These are phyloP conservation scores for Aegilops bicornis DNA, from an alignment of 176 grass and related monocot species.

Conservation along the genomic window DNA sequence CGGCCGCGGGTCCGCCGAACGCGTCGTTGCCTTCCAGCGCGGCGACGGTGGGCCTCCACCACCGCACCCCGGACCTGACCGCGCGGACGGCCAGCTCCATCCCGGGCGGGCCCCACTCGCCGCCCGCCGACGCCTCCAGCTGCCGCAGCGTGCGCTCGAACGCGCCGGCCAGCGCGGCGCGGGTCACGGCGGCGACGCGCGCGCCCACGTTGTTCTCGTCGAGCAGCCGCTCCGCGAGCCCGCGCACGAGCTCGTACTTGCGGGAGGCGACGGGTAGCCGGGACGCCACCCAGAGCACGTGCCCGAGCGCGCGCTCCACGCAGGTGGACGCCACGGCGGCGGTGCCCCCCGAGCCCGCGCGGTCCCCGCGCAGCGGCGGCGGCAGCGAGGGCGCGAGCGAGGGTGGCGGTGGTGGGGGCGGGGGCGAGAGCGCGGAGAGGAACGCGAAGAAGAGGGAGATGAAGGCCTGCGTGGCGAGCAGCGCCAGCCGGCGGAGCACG, in stretches of 20 bases:
- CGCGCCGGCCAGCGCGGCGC: conserved; percentile 41
- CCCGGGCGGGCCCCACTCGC: background rate
- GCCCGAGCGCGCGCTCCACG: conserved; percentile 63
- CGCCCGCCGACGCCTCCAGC: conserved; percentile 46
- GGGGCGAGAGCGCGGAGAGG: conserved; percentile 41
- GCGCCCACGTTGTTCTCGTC: conserved; percentile 50
- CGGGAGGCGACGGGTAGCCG: conserved; percentile 74
- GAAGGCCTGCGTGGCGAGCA: conserved; percentile 39
- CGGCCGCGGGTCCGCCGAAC: conserved; percentile 39
- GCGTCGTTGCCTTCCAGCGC: conserved; percentile 25
- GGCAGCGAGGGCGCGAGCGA: conserved; percentile 16
- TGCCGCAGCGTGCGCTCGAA: conserved; percentile 55
- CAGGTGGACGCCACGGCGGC: conserved; percentile 7
- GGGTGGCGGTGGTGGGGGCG: background rate
- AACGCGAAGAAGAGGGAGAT: conserved; percentile 46
- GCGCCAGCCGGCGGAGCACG: conserved; percentile 47
- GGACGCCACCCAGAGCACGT: conserved; percentile 61
- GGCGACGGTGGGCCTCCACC: conserved; percentile 38
- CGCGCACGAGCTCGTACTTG: conserved; percentile 73
- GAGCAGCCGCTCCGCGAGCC: conserved; percentile 75
- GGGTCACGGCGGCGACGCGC: conserved; percentile 33
- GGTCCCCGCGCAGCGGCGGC: background rate
- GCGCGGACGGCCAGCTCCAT: conserved; percentile 43
- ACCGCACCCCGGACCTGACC: conserved; percentile 41
- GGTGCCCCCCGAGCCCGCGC: background rate